phyloP scores from a whole-genome alignment of 2,329 filamentous ascomycete species.

The Monilinia fructigena region DNA sequence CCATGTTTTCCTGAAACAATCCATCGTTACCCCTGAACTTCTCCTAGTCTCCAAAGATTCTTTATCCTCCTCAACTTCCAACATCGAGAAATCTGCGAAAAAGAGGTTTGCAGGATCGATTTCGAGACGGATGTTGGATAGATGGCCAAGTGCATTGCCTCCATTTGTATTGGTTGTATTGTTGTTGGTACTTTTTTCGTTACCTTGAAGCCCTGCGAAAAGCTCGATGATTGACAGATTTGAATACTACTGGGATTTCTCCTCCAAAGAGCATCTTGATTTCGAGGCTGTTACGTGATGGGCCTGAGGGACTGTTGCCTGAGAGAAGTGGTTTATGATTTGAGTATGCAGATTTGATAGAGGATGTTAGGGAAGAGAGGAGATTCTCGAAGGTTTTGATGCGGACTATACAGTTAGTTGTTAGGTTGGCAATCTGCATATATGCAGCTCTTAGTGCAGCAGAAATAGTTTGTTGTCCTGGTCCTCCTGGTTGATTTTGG shows the following conservation, averaged over 20 bases:
- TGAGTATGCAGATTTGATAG: constrained; percentile 36
- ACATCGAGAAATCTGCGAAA: constrained; percentile 39
- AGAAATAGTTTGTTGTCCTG: constrained; percentile 28
- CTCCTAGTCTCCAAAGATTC: constrained; percentile 28
- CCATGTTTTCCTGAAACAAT: constrained; percentile 39
- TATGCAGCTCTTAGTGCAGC: constrained; percentile 37
- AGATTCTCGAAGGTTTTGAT: constrained; percentile 39
- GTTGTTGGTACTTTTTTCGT: background rate
- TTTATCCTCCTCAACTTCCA: constrained; percentile 39
- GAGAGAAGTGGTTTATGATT: constrained; percentile 28
- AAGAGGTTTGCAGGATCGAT: constrained; percentile 40
- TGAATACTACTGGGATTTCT: constrained; percentile 38
- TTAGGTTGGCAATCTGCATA: constrained; percentile 38
- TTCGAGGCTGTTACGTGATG: constrained; percentile 37
- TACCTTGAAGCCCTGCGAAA: constrained; percentile 31
- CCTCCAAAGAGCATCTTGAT: constrained; percentile 40
- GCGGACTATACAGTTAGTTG: constrained; percentile 34
- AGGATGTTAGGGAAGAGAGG: constrained; percentile 33
- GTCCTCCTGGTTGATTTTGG: constrained; percentile 18
- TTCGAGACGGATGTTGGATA: constrained; percentile 32
- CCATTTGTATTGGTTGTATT: background rate
- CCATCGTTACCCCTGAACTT: constrained; percentile 34
- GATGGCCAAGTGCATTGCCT: background rate
- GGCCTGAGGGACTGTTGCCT: constrained; percentile 29
- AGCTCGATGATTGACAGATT: constrained; percentile 39